Base-by-base conservation (phyloP, 1,284 basidiomycete species). In the Kwoniella shivajii region DNA sequence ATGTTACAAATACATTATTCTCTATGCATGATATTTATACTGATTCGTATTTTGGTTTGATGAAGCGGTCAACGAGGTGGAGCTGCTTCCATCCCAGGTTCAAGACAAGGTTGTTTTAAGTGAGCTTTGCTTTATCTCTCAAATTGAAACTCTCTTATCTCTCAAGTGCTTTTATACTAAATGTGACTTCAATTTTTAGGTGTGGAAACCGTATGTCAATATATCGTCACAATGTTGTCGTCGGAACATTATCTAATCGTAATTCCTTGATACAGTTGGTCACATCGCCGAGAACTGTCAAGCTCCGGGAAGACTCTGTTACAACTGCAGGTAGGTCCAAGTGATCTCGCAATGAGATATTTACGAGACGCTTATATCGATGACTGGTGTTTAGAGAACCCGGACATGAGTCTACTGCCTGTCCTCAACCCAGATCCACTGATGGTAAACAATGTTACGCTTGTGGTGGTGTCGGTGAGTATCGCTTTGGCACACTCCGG, bases 241-340 rank as follows among this genome's bases (percentile, higher is more conserved):
- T 43, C 9, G 13, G 20, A 14, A 10, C 6, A 9, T 20, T 47
- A 16, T 46, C 27, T 42, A 22, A 49, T 50, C 16, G 7, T 47
- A 18, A n/a, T 22, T 14, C 30, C 2, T 26, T 26, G n/a, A n/a
- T 31, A 30, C 58, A 76, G 90, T 92, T 72, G 91, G 90, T 50
- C 91, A 93, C 79, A 88, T 92, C 71, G 91, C 91, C 66, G 90
- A 90, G 81, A 88, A 87, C 71, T 94, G 91, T 77, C 84, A 89
- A 53, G 89, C 88, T 61, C 87, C 88, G 68, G 85, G 88, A 74
- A 85, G 90, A 65, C 84, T 94, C 59, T 94, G 91, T 81, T 94
- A 92, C 81, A 94, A 93, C 77, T 94, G 91, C 77, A 85, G 88
- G 60, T 66, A 38, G 50, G 63, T 41, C 10, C 29, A 31, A 22